These are phyloP conservation scores for Rhizophora apiculata DNA, from an alignment of 345 rosid genomes.

Conservation along the genomic window DNA sequence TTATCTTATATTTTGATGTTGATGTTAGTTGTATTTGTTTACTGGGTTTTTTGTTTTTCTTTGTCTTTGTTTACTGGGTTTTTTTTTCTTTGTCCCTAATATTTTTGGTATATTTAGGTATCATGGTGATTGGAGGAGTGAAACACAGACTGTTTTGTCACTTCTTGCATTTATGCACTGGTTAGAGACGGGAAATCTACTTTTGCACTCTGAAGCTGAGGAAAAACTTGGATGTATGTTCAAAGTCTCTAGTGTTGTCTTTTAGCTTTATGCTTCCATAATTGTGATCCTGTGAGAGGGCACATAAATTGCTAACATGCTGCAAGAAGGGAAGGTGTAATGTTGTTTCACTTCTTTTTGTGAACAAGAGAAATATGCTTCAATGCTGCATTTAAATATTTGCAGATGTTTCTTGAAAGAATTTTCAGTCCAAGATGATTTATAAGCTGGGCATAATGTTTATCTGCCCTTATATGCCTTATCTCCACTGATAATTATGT, in stretches of 20 bases:
- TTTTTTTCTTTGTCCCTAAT: neutral
- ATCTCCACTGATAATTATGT: neutral
- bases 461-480: neutral
- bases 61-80: neutral
- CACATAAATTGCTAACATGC: too few relatives aligned
- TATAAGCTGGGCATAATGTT: too few relatives aligned
- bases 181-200: slow-evolving; percentile 81
- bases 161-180: slow-evolving; percentile 86
- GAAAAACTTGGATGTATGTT: slow-evolving; percentile 81
- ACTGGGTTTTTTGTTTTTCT: neutral
- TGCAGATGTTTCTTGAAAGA: too few relatives aligned
- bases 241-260: neutral
- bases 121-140: slow-evolving; percentile 95
- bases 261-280: neutral
- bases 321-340: too few relatives aligned
- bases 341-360: too few relatives aligned
- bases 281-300: neutral
- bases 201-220: slow-evolving; percentile 66
- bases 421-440: too few relatives aligned
- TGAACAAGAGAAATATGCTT: too few relatives aligned
- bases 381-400: too few relatives aligned
- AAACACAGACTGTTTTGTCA: slow-evolving; percentile 82
- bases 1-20: neutral
- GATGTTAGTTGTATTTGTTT: neutral
- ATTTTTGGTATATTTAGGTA: slow-evolving; percentile 45